Percentiles rank a stretch among this genome's conserved stretches.
Evolutionary conservation across 805 yeast species (phyloP).

Genomic region (Yamadazyma scolyti): DNA sequence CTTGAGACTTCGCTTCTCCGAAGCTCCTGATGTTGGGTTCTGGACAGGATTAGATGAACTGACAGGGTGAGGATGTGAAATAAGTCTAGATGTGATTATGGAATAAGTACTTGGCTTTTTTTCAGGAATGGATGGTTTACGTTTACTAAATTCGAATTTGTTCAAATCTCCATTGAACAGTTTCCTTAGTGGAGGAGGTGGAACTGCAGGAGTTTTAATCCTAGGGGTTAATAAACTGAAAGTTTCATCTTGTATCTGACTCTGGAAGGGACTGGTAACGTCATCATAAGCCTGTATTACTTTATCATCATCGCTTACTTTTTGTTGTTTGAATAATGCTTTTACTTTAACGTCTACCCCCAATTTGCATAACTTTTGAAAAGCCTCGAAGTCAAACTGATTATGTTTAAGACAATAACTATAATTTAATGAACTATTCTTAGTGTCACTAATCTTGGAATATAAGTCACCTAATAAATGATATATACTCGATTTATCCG

Average conservation of each 20-base stretch:
- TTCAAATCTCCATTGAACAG: conserved; percentile 10
- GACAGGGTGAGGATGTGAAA: conserved; percentile 43
- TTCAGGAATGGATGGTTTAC: conserved; percentile 19
- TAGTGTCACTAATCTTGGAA: conserved; percentile 51
- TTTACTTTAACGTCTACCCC: conserved; percentile 68
- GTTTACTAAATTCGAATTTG: conserved; percentile 29
- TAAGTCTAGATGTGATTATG: conserved; percentile 45
- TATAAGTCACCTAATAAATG: conserved; percentile 70
- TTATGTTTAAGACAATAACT: conserved; percentile 67
- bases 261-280: conserved; percentile 5
- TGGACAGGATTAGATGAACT: too few relatives aligned
- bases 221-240: conserved; percentile 25
- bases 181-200: conserved; percentile 38
- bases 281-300: too few relatives aligned
- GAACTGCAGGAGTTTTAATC: conserved; percentile 20
- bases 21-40: conserved; percentile 6
- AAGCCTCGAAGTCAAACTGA: conserved; percentile 85
- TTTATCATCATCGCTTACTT: too few relatives aligned
- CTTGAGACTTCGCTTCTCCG: conserved; percentile 14
- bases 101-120: conserved; percentile 36
- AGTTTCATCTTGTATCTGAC: conserved; percentile 7
- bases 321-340: conserved; percentile 42
- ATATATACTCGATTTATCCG: conserved; percentile 69
- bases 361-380: conserved; percentile 66
- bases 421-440: conserved; percentile 64